Base-by-base conservation (phyloP, 164 flowering plant genomes). In the Echeveria elegans region DNA sequence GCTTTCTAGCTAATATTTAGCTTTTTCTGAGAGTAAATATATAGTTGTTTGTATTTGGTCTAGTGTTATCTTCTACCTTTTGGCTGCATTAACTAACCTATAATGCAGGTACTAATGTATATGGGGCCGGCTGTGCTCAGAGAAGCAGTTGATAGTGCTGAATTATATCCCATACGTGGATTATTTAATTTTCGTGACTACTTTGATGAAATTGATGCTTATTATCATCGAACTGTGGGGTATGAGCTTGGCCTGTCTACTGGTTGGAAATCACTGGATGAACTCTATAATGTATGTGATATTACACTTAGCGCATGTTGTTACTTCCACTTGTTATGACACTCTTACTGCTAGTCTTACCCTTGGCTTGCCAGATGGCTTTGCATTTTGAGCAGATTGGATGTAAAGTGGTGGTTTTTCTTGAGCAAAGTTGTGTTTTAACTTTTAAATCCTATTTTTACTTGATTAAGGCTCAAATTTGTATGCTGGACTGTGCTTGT, bases 131-230 rank as follows among this genome's bases (percentile, higher is more conserved):
- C 65, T 65, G 87, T 77, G 43, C 80, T 94, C 66, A 82, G 70
- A 73, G 89, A 85, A 69, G 84, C 82, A 18, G 77, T 93, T 82
- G 87, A 87, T 50, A 75, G 75, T 73, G 98, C 98, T 16, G 95
- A 91, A 74, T 63, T 85, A 32, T 93, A 85, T 71, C 98, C 98
- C 9, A 88, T 91, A 59, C 77, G 76, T 48, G 99, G 99, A 53
- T 76, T 95, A 68, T 90, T 88, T 76, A 78, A 61, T 69, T 95
- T 95, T 64, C 80, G 69, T 32, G 81, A 95, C 66, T 95, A 77
- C 77, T 88, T 86, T 62, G 74, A 70, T 73, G 99, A 95, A 69
- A 90, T 95, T 66, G 90, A 95, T 84, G 82, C 81, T 6, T 95
- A 89, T 72, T 95, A 89, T 76, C 75, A 85, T 68, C 82, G 75